A percentile compares a stretch with the other conserved stretches of the same genome.
Evolutionary conservation across 768 basidiomycete genomes (phyloP).

Genomic region (Mycena amicta): DNA sequence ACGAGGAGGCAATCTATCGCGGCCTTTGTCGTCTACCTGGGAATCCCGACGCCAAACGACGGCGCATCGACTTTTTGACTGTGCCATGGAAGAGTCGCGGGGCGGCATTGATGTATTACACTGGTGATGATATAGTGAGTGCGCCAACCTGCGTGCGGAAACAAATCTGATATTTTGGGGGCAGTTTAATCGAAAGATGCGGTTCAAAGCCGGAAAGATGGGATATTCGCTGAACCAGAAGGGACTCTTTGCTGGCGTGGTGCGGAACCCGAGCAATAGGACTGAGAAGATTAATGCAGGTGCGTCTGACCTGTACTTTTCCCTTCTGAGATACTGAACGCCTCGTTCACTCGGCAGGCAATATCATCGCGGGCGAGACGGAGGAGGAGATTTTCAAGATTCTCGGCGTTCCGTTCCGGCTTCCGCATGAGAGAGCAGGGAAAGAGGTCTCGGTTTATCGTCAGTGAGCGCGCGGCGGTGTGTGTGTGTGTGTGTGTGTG

Average conservation of each 20-base stretch:
- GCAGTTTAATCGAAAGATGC: conserved; percentile 89
- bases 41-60: conserved; percentile 43
- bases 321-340: not conserved
- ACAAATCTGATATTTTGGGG: not conserved
- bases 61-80: conserved; percentile 84
- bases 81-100: conserved; percentile 81
- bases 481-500: not conserved
- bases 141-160: too few relatives aligned
- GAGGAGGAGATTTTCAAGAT: conserved; percentile 86
- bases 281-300: conserved; percentile 64
- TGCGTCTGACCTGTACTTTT: conserved; percentile 28
- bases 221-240: conserved; percentile 89
- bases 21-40: conserved; percentile 70
- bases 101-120: conserved; percentile 90
- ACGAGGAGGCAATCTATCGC: conserved; percentile 78
- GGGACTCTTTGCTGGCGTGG: conserved; percentile 73
- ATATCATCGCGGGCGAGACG: conserved; percentile 75
- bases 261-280: conserved; percentile 68
- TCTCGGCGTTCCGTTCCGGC: conserved; percentile 80
- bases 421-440: conserved; percentile 66
- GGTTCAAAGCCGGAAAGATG: conserved; percentile 77
- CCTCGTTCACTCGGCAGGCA: conserved; percentile 43
- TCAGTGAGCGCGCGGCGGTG: not conserved
- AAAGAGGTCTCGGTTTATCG: not conserved
- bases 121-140: conserved; percentile 89